A percentile compares a stretch with the other conserved stretches of the same genome.
Conservation (phyloP, 331 rosid genomes). For the Saraca asoca region DNA sequence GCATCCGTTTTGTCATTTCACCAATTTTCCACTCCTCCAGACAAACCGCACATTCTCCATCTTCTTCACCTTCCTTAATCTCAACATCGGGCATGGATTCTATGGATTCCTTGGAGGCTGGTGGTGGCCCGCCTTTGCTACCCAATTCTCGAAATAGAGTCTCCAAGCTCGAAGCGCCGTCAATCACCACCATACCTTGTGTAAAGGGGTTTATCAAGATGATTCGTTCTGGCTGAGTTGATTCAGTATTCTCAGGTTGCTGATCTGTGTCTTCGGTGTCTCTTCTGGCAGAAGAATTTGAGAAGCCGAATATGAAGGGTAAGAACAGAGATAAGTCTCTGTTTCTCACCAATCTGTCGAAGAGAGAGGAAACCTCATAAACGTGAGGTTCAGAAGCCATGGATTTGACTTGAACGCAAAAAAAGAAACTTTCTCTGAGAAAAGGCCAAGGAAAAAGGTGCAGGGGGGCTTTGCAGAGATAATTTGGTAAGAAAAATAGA, state of each 20-base stretch:
- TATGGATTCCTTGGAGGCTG: slow-evolving; percentile 76
- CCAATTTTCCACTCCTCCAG: slow-evolving; percentile 66
- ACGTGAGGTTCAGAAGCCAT: slow-evolving; percentile 63
- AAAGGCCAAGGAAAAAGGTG: not conserved
- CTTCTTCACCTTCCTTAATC: slow-evolving; percentile 38
- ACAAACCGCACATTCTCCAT: slow-evolving; percentile 67
- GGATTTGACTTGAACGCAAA: not conserved
- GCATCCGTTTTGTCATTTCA: slow-evolving; percentile 61
- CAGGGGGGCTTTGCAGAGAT: not conserved
- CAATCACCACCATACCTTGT: slow-evolving; percentile 63
- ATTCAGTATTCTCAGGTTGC: not conserved
- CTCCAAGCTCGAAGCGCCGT: slow-evolving; percentile 53
- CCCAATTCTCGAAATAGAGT: slow-evolving; percentile 49
- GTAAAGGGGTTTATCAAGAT: slow-evolving; percentile 62
- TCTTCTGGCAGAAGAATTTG: slow-evolving; percentile 10
- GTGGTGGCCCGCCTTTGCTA: slow-evolving; percentile 59
- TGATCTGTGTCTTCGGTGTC: slow-evolving; percentile 27
- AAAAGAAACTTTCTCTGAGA: not conserved
- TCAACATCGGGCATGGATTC: slow-evolving; percentile 53
- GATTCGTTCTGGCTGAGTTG: slow-evolving; percentile 36
- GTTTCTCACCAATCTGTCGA: slow-evolving; percentile 47
- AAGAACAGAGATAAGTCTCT: slow-evolving; percentile 54
- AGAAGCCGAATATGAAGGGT: slow-evolving; percentile 62
- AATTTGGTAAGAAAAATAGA: not conserved
- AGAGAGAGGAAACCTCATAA: slow-evolving; percentile 43